These are phyloP conservation scores for Athelia psychrophila DNA, from an alignment of 1,284 basidiomycete species.

Conservation along the genomic window DNA sequence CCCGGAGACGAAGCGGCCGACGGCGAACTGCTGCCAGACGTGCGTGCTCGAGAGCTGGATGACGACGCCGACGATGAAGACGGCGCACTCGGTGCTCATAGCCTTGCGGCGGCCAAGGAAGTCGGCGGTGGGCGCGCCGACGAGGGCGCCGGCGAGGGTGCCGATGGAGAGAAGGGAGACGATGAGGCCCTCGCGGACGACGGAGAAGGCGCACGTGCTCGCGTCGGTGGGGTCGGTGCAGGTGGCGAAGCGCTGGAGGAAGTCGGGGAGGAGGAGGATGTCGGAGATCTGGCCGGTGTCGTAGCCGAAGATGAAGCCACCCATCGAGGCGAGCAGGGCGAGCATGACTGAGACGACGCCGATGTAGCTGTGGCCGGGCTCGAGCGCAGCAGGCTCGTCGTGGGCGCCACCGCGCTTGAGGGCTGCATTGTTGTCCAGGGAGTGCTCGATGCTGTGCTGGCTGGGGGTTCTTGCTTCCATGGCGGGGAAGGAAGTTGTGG, in stretches of 20 bases:
- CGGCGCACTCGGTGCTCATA: conserved; percentile 63
- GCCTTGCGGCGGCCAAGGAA: conserved; percentile 66
- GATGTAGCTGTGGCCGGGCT: conserved; percentile 33
- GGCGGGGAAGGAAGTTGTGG: too few relatives aligned
- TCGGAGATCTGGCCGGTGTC: conserved; percentile 81
- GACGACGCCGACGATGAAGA: conserved; percentile 73
- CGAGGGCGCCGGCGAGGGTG: conserved; percentile 57
- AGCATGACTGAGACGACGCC: conserved; percentile 63
- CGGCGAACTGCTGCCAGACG: conserved; percentile 62
- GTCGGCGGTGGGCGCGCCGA: conserved; percentile 65
- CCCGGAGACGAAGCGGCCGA: conserved; percentile 70
- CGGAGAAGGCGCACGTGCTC: conserved; percentile 47
- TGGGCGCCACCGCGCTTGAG: too few relatives aligned
- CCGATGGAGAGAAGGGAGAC: conserved; percentile 69
- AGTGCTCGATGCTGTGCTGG: too few relatives aligned
- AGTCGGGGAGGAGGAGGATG: conserved; percentile 75
- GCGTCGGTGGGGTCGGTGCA: conserved; percentile 39
- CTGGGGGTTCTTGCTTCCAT: too few relatives aligned
- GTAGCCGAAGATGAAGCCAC: conserved; percentile 36
- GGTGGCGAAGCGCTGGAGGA: conserved; percentile 59
- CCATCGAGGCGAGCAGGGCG: conserved; percentile 72
- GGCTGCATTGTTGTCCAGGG: too few relatives aligned
- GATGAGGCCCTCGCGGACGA: conserved; percentile 59
- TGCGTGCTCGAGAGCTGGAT: conserved; percentile 50
- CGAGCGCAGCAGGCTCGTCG: too few relatives aligned